Base-by-base conservation (phyloP, 176 grass and related monocot species). In the Echinochloa phyllopogon region DNA sequence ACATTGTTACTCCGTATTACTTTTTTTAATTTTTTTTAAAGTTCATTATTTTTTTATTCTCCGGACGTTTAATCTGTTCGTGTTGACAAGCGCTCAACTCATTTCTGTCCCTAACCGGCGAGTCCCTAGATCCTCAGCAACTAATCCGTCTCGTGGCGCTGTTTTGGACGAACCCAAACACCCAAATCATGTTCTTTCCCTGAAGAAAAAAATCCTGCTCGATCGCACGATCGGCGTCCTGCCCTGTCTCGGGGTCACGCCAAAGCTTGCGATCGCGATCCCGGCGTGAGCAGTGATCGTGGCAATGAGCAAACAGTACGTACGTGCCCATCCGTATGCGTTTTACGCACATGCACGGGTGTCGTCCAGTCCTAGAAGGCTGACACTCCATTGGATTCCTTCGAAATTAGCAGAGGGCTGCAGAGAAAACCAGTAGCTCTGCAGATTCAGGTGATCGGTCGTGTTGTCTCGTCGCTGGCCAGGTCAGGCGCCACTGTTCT, bases 381-480 rank as follows among this genome's bases (percentile, higher is more conserved):
- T 45, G 11, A 12, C 33, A 33, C 18, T 37, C 50, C 64, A 59
- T 77, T 52, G 42, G 84, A 78, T 78, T 62, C 83, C 65, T 77
- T 60, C 51, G 4, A n/a, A 47, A 25, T 56, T 47, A 25, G 57
- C 57, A 60, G 57, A 63, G 24, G 18, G 53, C 20, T 3, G 56
- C 56, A 58, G 56, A 58, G 21, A 23, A 23, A 21, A 55, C 6
- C 52, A 3, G 52, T 20, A 55, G 57, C 1, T 24, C 8, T 59
- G 56, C 21, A 8, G 56, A 59, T 73, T 52, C 3, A 53, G 27
- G 72, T 53, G 72, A 74, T 11, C 7, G 48, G 8, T 33, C 36
- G 72, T 74, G 27, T 75, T 7, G 50, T 37, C 51, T 41, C 10
- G 74, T 58, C 36, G 20, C 29, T n/a, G n/a, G n/a, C n/a, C n/a